Conservation (phyloP, 441 rosid species). For the Gossypium gossypioides region DNA sequence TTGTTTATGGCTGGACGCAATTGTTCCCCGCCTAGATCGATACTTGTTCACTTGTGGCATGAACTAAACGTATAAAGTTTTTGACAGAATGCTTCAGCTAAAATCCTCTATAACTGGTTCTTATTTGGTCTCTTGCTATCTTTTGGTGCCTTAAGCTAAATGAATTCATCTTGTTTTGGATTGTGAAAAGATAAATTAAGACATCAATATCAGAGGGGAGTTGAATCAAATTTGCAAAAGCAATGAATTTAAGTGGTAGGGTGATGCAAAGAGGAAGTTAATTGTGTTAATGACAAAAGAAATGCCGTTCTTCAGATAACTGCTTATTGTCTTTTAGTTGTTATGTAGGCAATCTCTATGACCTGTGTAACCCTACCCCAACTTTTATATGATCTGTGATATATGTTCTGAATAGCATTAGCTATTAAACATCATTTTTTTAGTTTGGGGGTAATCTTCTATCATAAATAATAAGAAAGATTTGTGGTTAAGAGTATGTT, state of each 20-base stretch:
- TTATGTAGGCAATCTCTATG: neutral
- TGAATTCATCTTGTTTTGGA: neutral
- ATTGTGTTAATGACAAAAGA: neutral
- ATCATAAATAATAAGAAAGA: neutral
- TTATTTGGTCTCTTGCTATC: neutral
- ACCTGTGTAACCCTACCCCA: neutral
- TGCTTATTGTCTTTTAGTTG: neutral
- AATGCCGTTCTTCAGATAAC: neutral
- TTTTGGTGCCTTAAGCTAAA: conserved; percentile 3
- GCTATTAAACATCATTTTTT: neutral
- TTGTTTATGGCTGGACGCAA: neutral
- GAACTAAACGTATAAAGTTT: neutral
- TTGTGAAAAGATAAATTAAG: neutral
- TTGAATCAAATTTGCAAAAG: conserved; percentile 4
- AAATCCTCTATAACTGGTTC: neutral
- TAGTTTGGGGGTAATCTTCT: neutral
- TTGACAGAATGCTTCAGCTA: neutral
- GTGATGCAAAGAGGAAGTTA: conserved; percentile 1
- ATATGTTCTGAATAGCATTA: neutral
- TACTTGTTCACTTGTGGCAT: neutral
- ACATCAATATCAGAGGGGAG: neutral
- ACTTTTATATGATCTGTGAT: neutral
- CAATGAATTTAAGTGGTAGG: conserved; percentile 1
- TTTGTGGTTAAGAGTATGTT: neutral
- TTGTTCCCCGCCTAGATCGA: neutral